Evolutionary conservation across 352 stramenopile genomes (phyloP), one percentile per base, ranked within the genome.

Genomic region (Globisporangium sylvaticum): DNA sequence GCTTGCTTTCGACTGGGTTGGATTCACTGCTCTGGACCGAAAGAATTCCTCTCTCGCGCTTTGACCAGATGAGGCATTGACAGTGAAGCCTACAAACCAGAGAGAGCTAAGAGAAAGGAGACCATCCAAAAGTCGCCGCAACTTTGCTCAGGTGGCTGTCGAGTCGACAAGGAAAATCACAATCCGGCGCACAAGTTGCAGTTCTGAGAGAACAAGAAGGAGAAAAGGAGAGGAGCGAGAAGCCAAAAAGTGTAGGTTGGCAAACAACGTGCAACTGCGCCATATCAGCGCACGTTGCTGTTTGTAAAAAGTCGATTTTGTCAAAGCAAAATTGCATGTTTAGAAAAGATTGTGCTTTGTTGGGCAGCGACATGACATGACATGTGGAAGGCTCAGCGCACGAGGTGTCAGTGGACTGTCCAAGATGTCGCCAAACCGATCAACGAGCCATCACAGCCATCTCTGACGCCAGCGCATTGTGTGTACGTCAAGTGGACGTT

Each of bases 191-290:
- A 14, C 48, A 56, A 56, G 46, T 54, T 54, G 46, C 48, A 56
- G 48, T 32, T 56, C 22, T 20, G 48, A 12, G 18, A 31, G 29
- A n/a, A 18, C 20, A 3, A 24, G 20, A 29, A 25, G 3, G 42
- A 22, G 42, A 53, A 7, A 7, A 7, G 48, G 29, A n/a, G 48
- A 56, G 48, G 31, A 34, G 31, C 31, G 31, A 34, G 31, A 34
- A 34, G 31, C 6, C 22, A 14, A 56, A 56, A 56, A 56, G 48
- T 56, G 48, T 56, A 56, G 48, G 46, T 54, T 53, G 44, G 44
- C 31, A 34, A 34, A 53, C 18, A 53, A 24, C n/a, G 44, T 53
- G 44, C 44, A 12, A 18, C n/a, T 5, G 46, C 10, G 22, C 48
- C 4, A 10, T 56, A 10, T 56, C 48, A 15, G 8, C 15, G 25